A percentile compares a stretch with the other conserved stretches of the same genome.
Conservation (phyloP, 352 stramenopile species). For the Globisporangium middletonii region DNA sequence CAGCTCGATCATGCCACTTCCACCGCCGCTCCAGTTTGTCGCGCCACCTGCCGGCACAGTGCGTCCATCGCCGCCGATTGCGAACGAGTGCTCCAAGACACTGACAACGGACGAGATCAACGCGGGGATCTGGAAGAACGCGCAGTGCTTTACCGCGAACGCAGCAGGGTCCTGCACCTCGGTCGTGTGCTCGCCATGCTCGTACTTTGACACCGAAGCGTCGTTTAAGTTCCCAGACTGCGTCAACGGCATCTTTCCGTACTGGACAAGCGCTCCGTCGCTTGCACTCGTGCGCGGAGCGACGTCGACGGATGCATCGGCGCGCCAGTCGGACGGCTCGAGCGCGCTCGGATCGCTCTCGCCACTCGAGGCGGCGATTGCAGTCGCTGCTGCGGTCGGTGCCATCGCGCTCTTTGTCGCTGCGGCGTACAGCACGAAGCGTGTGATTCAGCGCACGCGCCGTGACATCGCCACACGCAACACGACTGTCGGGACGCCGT, state of each 20-base stretch:
- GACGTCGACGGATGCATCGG: not conserved
- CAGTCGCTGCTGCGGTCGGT: constrained; percentile 1
- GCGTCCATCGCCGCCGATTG: not conserved
- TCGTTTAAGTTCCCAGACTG: constrained; percentile 11
- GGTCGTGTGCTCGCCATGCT: constrained; percentile 10
- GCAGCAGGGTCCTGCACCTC: not conserved
- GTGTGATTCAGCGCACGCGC: not conserved
- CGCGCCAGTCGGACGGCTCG: not conserved
- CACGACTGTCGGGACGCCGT: not conserved
- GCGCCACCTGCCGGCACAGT: not conserved
- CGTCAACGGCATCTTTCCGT: constrained; percentile 8
- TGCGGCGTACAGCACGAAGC: not conserved
- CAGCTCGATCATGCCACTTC: constrained; percentile 1
- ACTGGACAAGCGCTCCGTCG: not conserved
- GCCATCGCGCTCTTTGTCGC: constrained; percentile 4
- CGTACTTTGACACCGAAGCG: constrained; percentile 8
- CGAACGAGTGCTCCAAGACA: constrained; percentile 7
- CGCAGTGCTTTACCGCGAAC: constrained; percentile 7
- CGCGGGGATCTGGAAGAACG: constrained; percentile 10
- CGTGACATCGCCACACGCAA: not conserved
- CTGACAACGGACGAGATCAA: not conserved
- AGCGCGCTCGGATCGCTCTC: not conserved
- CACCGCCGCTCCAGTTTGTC: constrained; percentile 1
- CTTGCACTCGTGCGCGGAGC: not conserved
- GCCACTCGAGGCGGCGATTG: not conserved